Conservation (phyloP, 345 rosid species). For the Trapa incisa region DNA sequence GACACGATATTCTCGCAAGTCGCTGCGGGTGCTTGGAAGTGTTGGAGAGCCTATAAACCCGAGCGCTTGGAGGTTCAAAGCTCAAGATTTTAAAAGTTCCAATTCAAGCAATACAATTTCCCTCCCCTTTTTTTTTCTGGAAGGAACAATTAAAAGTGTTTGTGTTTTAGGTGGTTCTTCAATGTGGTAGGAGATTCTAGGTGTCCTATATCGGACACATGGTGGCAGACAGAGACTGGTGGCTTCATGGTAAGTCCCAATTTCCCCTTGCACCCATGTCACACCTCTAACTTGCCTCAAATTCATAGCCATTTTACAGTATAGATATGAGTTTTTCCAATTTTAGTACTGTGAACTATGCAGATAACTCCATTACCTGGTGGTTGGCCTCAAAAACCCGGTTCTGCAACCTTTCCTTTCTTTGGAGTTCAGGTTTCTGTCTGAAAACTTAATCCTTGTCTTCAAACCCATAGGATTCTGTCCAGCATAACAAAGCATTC, state of each 20-base stretch:
- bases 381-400: too few species aligned
- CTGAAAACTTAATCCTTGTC: too few species aligned
- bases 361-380: too few species aligned
- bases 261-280: neutral
- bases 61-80: conserved; percentile 87
- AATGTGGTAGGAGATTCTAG: conserved; percentile 83
- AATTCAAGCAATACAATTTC: neutral
- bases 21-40: conserved; percentile 92
- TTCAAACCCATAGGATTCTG: neutral
- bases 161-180: conserved; percentile 65
- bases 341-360: too few species aligned
- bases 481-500: neutral
- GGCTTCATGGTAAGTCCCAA: conserved; percentile 65
- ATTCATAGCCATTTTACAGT: conserved; percentile 4
- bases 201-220: conserved; percentile 95
- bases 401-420: too few species aligned
- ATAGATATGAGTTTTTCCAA: neutral
- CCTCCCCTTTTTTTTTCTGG: neutral
- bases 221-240: conserved; percentile 99
- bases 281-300: neutral
- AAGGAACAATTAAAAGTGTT: neutral
- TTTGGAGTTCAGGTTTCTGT: too few species aligned
- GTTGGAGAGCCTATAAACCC: conserved; percentile 99
- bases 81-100: neutral
- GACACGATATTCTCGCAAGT: conserved; percentile 72